Conservation (phyloP, 495 filamentous ascomycete genomes). For the Podospora tetraspora region DNA sequence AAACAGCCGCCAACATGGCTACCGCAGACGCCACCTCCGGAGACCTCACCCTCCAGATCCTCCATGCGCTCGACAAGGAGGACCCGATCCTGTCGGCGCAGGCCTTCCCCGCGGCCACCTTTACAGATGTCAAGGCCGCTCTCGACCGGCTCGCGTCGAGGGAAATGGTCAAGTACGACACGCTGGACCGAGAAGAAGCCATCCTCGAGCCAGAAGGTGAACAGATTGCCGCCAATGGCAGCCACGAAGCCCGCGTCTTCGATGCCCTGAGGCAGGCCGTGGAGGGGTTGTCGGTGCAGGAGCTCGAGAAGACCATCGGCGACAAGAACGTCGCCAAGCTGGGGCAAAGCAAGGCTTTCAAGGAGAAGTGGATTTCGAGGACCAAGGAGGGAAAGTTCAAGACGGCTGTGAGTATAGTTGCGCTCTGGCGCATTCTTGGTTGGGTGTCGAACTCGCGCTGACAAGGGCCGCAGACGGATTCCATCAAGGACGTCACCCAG, state of each 20-base stretch:
- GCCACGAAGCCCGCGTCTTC: constrained; percentile 93
- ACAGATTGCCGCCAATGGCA: constrained; percentile 74
- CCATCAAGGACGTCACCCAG: constrained; percentile 72
- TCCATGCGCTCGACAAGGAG: constrained; percentile 61
- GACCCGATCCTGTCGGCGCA: constrained; percentile 65
- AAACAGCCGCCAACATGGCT: constrained; percentile 24
- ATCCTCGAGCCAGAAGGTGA: constrained; percentile 73
- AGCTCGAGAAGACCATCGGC: constrained; percentile 66
- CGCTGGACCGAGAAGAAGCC: constrained; percentile 72
- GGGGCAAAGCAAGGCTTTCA: constrained; percentile 94
- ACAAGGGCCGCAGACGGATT: constrained; percentile 45
- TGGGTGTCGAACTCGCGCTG: neutral
- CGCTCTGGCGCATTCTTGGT: neutral
- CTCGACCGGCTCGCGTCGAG: constrained; percentile 78
- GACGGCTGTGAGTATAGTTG: constrained; percentile 2
- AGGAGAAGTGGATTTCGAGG: constrained; percentile 93
- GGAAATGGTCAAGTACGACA: constrained; percentile 80
- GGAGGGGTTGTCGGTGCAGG: constrained; percentile 72
- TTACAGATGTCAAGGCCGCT: constrained; percentile 73
- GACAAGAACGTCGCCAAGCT: constrained; percentile 81
- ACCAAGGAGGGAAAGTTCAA: constrained; percentile 54
- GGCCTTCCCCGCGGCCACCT: constrained; percentile 68
- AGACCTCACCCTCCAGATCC: constrained; percentile 60
- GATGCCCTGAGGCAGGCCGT: constrained; percentile 71
- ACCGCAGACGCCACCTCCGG: constrained; percentile 21